These are phyloP conservation scores for Mycena filopes DNA, from an alignment of 768 basidiomycete genomes.

Conservation along the genomic window DNA sequence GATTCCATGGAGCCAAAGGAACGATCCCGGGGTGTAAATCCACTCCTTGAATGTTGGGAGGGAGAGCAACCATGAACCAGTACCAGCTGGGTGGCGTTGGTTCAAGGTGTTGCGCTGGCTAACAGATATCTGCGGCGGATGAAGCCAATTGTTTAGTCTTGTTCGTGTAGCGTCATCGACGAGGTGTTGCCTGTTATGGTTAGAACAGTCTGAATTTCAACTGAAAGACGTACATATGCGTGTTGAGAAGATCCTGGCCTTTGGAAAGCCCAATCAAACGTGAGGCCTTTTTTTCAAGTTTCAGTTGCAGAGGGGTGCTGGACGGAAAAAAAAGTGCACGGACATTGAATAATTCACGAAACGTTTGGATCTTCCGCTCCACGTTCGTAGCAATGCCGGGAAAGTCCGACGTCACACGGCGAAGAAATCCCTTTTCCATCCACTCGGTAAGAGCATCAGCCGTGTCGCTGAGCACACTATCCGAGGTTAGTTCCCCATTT, in stretches of 20 bases:
- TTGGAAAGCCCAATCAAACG: constrained; percentile 5
- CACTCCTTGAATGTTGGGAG: neutral
- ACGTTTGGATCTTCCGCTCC: constrained; percentile 3
- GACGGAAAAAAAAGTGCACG: neutral
- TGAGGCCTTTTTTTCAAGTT: neutral
- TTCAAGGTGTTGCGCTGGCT: constrained; percentile 5
- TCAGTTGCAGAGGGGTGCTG: neutral
- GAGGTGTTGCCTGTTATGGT: neutral
- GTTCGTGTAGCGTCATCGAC: neutral
- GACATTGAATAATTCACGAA: constrained; percentile 18
- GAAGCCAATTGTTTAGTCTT: constrained; percentile 9
- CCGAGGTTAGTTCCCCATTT: neutral
- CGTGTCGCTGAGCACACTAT: neutral
- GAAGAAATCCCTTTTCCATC: neutral
- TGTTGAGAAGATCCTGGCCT: neutral
- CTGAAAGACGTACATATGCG: neutral
- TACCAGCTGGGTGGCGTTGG: neutral
- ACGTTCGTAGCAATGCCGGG: neutral
- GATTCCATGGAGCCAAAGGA: constrained; percentile 17
- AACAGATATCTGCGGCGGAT: neutral
- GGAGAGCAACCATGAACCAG: neutral
- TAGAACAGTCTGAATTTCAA: neutral
- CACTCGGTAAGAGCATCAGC: neutral
- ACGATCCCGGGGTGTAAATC: constrained; percentile 12
- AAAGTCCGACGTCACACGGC: constrained; percentile 1